Evolutionary conservation across 306 rosid species (phyloP).

Genomic region (Prunus dulcis): DNA sequence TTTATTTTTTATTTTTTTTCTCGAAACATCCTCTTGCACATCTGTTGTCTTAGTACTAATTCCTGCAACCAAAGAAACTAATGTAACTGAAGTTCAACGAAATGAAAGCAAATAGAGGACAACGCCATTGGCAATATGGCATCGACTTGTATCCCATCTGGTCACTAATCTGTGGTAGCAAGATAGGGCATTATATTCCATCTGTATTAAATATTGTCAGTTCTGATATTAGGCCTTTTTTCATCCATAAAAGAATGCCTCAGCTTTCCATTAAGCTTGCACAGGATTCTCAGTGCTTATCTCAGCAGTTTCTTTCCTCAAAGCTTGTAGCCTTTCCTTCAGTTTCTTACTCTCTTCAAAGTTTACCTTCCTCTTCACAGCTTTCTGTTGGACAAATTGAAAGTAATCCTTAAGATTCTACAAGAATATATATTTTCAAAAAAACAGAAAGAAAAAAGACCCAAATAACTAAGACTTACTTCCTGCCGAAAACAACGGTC

Average conservation of each 20-base stretch:
- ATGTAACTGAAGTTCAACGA: not conserved
- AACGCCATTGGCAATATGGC: not conserved
- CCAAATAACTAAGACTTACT: constrained; percentile 40
- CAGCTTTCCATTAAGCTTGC: not conserved
- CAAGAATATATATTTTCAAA: not conserved
- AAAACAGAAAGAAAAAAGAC: not conserved
- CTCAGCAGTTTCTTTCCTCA: constrained; percentile 65
- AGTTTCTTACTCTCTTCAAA: constrained; percentile 83
- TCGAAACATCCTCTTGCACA: not conserved
- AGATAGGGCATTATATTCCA: not conserved
- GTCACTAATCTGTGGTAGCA: not conserved
- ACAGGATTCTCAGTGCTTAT: constrained; percentile 28
- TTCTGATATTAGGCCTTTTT: not conserved
- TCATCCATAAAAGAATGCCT: not conserved
- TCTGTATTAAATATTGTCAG: not conserved
- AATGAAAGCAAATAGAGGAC: not conserved
- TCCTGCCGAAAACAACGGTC: constrained; percentile 91
- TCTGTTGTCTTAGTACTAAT: not conserved
- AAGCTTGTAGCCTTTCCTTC: constrained; percentile 61
- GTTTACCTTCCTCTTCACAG: constrained; percentile 89
- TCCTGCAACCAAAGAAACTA: not conserved
- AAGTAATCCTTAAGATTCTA: not conserved
- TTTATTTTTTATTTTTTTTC: no score
- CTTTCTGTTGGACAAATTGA: constrained; percentile 55
- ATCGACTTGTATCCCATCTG: not conserved